Base-by-base conservation (phyloP, 1,139 yeast genomes). In the Suzukiozyma palmioleophila region DNA sequence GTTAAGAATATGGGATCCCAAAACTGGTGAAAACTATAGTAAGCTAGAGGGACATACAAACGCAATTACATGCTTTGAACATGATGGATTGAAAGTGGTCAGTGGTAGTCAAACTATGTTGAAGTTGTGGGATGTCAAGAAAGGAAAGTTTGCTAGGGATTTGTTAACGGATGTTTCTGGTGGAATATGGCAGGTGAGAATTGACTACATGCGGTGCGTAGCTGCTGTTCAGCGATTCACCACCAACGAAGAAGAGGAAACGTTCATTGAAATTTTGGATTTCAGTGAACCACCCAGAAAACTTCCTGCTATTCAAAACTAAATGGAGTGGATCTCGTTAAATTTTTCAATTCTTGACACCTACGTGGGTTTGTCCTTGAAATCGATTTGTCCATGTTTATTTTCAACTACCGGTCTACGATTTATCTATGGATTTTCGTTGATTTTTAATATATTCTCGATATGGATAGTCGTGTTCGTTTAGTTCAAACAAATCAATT, bases 111-210 rank as follows among this genome's bases (percentile, higher is more conserved):
- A 86, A 52, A 79, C 67, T 56, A 86, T 79, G 77, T 75, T 83
- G 54, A 89, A 79, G 64, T 73, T 77, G 42, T 92, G 97, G 92
- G 86, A 92, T 56, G 77, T 88, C 27, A 75, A 79, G 49, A 79
- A 82, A 2, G 98, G 97, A 0, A 71, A 73, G 49, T 76, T 84
- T 46, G 79, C 88, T 5, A 74, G 94, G 43, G 92, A 89, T 51
- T 64, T 92, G 42, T 67, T 89, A 41, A 71, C 77, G 3, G 95
- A 85, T 56, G 82, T 82, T 24, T 75, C 89, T 13, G 89, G 87
- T 7, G 84, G 88, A 26, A 89, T 92, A 25, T 92, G 98, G 98
- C 96, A 94, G 52, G 96, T 92, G 1, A 77, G 86, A 49, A 86
- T 89, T 54, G 95, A 88, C 57, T 79, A 81, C 46, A 76, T 85